These are phyloP conservation scores for Boletus sp. DNA, from an alignment of 768 basidiomycete species.

Conservation along the genomic window DNA sequence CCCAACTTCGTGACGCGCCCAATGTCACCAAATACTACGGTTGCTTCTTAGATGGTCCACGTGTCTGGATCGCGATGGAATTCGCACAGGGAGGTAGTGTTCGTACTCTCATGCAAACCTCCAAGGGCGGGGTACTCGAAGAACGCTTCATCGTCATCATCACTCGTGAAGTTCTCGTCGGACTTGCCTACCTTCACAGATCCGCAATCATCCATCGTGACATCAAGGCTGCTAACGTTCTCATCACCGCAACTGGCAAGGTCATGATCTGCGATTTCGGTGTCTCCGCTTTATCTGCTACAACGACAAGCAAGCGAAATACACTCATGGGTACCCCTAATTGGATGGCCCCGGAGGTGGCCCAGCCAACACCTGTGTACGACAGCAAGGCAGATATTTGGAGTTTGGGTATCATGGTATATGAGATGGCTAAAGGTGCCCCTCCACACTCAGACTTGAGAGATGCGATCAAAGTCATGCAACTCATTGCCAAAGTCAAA, in stretches of 20 bases:
- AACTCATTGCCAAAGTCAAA: conserved; percentile 80
- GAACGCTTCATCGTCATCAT: conserved; percentile 89
- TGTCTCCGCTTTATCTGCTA: conserved; percentile 88
- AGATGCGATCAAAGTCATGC: conserved; percentile 82
- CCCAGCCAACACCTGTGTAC: conserved; percentile 83
- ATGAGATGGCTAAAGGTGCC: conserved; percentile 95
- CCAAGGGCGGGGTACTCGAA: conserved; percentile 70
- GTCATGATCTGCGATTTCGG: conserved; percentile 98
- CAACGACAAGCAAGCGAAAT: conserved; percentile 84
- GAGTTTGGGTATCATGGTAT: conserved; percentile 94
- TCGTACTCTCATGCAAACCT: conserved; percentile 87
- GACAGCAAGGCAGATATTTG: conserved; percentile 98
- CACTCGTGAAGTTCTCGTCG: conserved; percentile 83
- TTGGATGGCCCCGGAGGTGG: conserved; percentile 99
- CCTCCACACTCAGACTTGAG: conserved; percentile 87
- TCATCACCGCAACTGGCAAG: conserved; percentile 83
- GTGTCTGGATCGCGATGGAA: conserved; percentile 99
- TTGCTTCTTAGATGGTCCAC: conserved; percentile 92
- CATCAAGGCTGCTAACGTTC: conserved; percentile 96
- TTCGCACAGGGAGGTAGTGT: conserved; percentile 94
- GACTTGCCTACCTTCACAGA: conserved; percentile 86
- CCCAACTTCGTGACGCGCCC: conserved; percentile 83
- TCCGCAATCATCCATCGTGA: conserved; percentile 95
- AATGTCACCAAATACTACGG: conserved; percentile 96
- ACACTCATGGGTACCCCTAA: conserved; percentile 97